These are phyloP conservation scores for Fagus crenata DNA, from an alignment of 306 rosid species.

Conservation along the genomic window DNA sequence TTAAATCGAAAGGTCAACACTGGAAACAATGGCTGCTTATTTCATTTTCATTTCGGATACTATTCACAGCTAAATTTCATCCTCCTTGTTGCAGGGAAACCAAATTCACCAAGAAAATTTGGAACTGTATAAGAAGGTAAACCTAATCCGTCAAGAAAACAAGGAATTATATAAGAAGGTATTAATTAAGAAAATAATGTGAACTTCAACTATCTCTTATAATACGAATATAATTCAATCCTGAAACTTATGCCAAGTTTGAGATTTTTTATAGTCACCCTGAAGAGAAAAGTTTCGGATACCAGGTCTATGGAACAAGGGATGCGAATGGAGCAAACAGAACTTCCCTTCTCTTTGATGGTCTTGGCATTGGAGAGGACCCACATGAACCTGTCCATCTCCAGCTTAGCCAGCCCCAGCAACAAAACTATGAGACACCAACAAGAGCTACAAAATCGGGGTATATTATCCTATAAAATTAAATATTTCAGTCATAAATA, in stretches of 20 bases:
- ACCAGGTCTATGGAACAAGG: conserved; percentile 78
- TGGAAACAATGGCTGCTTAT: conserved; percentile 25
- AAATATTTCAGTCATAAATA: conserved; percentile 21
- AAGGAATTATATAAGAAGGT: conserved; percentile 57
- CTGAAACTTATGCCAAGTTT: conserved; percentile 14
- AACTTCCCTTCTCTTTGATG: conserved; percentile 44
- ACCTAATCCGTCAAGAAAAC: conserved; percentile 64
- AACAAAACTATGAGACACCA: conserved; percentile 43
- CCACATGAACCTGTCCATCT: conserved; percentile 63
- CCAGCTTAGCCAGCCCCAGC: conserved; percentile 87
- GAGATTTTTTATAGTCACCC: conserved; percentile 37
- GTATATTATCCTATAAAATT: conserved; percentile 42
- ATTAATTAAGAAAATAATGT: conserved; percentile 29
- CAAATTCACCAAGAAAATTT: conserved; percentile 74
- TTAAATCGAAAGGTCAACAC: conserved; percentile 75
- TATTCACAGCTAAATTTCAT: conserved; percentile 8
- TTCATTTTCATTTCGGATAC: conserved; percentile 10
- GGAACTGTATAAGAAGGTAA: conserved; percentile 74
- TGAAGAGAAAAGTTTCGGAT: conserved; percentile 35
- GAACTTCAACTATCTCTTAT: conserved; percentile 25
- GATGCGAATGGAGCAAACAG: conserved; percentile 44
- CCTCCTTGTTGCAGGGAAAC: conserved; percentile 58
- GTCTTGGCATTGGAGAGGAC: conserved; percentile 54
- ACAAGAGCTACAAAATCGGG: conserved; percentile 57
- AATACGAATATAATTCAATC: conserved; percentile 7